A percentile compares a stretch with the other conserved stretches of the same genome.
Evolutionary conservation across 331 rosid genomes (phyloP).

Genomic region (Rhamnella rubrinervis): DNA sequence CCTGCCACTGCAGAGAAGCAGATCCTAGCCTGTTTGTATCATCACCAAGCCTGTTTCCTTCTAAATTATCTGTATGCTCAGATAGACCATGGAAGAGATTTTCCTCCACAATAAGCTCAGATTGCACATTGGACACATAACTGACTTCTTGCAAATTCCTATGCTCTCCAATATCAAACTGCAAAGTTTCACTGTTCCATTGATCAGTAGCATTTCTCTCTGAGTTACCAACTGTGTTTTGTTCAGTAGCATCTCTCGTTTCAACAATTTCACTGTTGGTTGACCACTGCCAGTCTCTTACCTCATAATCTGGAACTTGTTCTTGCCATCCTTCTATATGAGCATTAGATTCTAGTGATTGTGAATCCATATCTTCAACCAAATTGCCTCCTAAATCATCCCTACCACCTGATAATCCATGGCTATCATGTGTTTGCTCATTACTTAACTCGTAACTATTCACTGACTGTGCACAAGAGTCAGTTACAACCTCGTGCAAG

Average conservation of each 20-base stretch:
- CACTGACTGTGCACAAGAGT: slow-evolving; percentile 39
- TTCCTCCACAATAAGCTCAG: slow-evolving; percentile 39
- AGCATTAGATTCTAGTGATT: slow-evolving; percentile 33
- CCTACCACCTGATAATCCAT: slow-evolving; percentile 36
- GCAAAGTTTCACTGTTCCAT: slow-evolving; percentile 38
- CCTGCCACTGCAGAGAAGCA: slow-evolving; percentile 45
- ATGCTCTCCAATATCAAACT: slow-evolving; percentile 33
- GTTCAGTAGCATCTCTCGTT: slow-evolving; percentile 22
- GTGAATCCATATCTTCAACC: slow-evolving; percentile 34
- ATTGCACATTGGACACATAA: slow-evolving; percentile 38
- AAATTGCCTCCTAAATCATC: slow-evolving; percentile 38
- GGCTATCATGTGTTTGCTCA: slow-evolving; percentile 21
- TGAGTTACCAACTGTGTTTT: slow-evolving; percentile 20
- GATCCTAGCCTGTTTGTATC: slow-evolving; percentile 40
- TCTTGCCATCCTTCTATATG: slow-evolving; percentile 38
- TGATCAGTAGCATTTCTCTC: slow-evolving; percentile 30
- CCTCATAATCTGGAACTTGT: slow-evolving; percentile 35
- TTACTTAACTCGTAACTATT: slow-evolving; percentile 40
- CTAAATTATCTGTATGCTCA: slow-evolving; percentile 25
- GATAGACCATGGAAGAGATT: slow-evolving; percentile 31
- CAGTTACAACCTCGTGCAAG: slow-evolving; percentile 39
- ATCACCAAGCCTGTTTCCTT: slow-evolving; percentile 31
- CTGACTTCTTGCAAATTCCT: slow-evolving; percentile 34
- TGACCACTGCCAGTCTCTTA: slow-evolving; percentile 38
- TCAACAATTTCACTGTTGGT: slow-evolving; percentile 22